phyloP scores from a whole-genome alignment of 2,329 filamentous ascomycete species.

The Cladosporium halotolerans region DNA sequence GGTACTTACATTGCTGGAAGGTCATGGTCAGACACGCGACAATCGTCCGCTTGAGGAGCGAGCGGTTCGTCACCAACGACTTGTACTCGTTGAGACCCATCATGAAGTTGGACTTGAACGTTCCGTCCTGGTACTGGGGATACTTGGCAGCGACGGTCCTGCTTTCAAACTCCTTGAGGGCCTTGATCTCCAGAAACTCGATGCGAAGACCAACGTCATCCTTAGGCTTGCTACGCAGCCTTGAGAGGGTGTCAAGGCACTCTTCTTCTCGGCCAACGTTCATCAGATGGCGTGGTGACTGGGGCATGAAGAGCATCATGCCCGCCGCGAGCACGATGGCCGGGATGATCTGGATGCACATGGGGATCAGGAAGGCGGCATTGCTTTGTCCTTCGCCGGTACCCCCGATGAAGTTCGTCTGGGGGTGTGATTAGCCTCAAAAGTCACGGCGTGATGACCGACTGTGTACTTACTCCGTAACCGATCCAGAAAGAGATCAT shows the following conservation, averaged over 20 bases:
- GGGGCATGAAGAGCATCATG: slow-evolving; percentile 60
- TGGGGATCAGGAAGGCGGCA: slow-evolving; percentile 62
- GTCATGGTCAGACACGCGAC: slow-evolving; percentile 47
- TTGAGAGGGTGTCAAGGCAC: slow-evolving; percentile 56
- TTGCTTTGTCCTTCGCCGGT: slow-evolving; percentile 53
- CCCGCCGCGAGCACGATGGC: slow-evolving; percentile 60
- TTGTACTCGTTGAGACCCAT: slow-evolving; percentile 62
- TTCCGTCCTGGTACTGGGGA: slow-evolving; percentile 56
- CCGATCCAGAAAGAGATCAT: slow-evolving; percentile 45
- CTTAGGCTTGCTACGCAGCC: slow-evolving; percentile 54
- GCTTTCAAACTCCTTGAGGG: slow-evolving; percentile 71
- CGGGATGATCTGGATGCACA: slow-evolving; percentile 58
- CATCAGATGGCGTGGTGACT: slow-evolving; percentile 68
- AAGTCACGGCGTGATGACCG: background rate
- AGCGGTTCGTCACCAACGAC: slow-evolving; percentile 57
- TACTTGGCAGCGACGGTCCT: slow-evolving; percentile 61
- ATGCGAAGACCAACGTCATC: slow-evolving; percentile 64
- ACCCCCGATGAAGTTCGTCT: slow-evolving; percentile 45
- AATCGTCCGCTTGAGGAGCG: slow-evolving; percentile 61
- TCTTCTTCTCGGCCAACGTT: slow-evolving; percentile 65
- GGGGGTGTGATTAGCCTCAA: slow-evolving; percentile 18
- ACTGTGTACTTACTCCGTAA: slow-evolving; percentile 30
- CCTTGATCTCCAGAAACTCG: slow-evolving; percentile 76
- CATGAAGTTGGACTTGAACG: slow-evolving; percentile 54
- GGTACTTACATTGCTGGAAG: slow-evolving; percentile 44